Evolutionary conservation across 129 eudicot species (phyloP), one percentile per base, ranked within the genome.

Genomic region (Flaveria sonorensis): DNA sequence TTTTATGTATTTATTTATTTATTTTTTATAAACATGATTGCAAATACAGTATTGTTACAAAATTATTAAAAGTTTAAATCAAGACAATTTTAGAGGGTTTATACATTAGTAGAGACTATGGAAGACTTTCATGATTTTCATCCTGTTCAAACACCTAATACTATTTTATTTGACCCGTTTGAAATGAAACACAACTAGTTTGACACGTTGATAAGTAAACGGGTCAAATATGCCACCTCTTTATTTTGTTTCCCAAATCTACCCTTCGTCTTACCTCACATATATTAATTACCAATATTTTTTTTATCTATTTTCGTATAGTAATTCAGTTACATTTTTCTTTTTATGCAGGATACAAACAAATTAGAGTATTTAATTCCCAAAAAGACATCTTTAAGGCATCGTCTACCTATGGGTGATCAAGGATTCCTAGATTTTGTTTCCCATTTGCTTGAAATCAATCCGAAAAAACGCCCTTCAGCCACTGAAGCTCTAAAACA

Each of bases 371-470:
- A 92, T 79, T 75, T 95, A 71, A 88, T 95, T 57, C 97, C 99
- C 15, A 95, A 95, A 79, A 95, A 95, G 89, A 81, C 99, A 16
- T 95, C 97, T 52, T 67, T 91, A 57, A 91, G 96, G 81, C 92
- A 91, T 74, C 89, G 99, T 0, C 74, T 95, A 78, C 99, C 99
- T 3, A 95, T 95, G 99, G 99, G 97, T 21, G 99, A 95, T 79
- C 96, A 95, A 83, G 99, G 99, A 45, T 95, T 95, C 81, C 84
- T 95, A 23, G 97, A 95, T 61, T 95, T 95, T 43, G 97, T 91
- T 48, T 88, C 89, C 74, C 85, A 95, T 85, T 80, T 95, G 43
- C 99, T 95, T 52, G 96, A 95, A 88, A 72, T 91, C 13, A 88
- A 95, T 84, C 99, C 95, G 0, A 86, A 80, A 78, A 95, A 88